phyloP scores from a whole-genome alignment of 208 protist genomes.

The Wallacemonas sp. region DNA sequence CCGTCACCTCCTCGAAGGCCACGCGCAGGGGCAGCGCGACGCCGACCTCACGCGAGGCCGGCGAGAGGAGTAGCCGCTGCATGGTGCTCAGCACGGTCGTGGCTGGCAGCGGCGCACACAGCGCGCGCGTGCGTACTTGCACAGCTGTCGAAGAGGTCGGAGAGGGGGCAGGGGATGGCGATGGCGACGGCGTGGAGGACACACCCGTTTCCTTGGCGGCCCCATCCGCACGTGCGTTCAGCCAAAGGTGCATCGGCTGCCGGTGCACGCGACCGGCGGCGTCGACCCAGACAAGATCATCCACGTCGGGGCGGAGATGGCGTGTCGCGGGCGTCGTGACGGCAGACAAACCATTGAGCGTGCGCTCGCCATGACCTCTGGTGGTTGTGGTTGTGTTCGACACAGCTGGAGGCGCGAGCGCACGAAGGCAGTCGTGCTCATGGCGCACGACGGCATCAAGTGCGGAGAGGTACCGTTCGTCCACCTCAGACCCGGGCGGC shows the following conservation, averaged over 20 bases:
- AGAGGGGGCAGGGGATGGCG: neutral
- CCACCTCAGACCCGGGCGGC: neutral
- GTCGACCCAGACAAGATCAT: constrained; percentile 15
- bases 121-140: constrained; percentile 8
- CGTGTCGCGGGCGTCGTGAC: constrained; percentile 4
- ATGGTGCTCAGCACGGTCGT: constrained; percentile 40
- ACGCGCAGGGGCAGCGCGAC: constrained; percentile 20
- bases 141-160: neutral
- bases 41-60: constrained; percentile 24
- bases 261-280: neutral
- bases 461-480: neutral
- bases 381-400: neutral
- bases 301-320: neutral
- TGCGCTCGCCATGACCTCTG: neutral
- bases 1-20: constrained; percentile 21
- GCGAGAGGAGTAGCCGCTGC: constrained; percentile 38
- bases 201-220: neutral
- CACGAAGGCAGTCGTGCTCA: neutral
- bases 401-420: neutral
- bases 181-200: neutral
- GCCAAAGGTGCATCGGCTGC: constrained; percentile 11
- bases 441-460: neutral
- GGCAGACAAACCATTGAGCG: neutral
- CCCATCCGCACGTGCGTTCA: neutral
- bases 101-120: constrained; percentile 31